Evolutionary conservation across 2,329 filamentous ascomycete species (phyloP), one percentile per base, ranked within the genome.

Genomic region (Fusarium xyrophilum): DNA sequence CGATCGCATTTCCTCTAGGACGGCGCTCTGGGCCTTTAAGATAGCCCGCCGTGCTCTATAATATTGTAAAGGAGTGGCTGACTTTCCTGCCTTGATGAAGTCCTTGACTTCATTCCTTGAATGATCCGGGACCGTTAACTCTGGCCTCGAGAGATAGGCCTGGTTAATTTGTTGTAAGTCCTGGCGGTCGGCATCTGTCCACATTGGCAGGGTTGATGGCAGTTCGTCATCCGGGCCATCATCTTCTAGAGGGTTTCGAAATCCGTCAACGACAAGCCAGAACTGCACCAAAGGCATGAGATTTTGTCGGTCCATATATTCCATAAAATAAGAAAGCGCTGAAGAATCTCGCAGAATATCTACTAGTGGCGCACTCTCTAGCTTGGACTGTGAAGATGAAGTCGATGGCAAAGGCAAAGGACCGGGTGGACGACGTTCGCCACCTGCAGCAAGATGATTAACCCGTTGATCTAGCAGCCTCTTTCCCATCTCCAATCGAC

Each of bases 311-410:
- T 99, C 96, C 96, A 99, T 99, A 75, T 93, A 98, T 77, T 99
- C 96, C 96, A 99, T 99, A 81, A 99, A 98, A 77, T 97, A 99
- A 5, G 96, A 98, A 12, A 99, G 84, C 1, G 93, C 95, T 2
- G 95, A 91, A 5, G 96, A 88, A 78, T 96, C 93, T 70, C 94
- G 91, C 60, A 99, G 84, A n/a, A 99, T 85, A 69, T 98, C 93
- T 15, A 90, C 87, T 4, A 98, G 83, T 2, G 92, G 89, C 11
- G 91, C 90, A 71, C 91, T 91, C 68, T 93, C 90, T 39, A 94
- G 82, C 44, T 85, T 86, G 4, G 91, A 91, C n/a, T 85, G 80
- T 17, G 78, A 77, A 5, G 68, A 72, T 27, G 73, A 60, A 53
- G 78, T 73, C 4, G 66, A 47, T 8, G 73, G 65, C 11, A 55